These are phyloP conservation scores for Cruciata laevipes DNA, from an alignment of 257 asterid genomes.

Conservation along the genomic window DNA sequence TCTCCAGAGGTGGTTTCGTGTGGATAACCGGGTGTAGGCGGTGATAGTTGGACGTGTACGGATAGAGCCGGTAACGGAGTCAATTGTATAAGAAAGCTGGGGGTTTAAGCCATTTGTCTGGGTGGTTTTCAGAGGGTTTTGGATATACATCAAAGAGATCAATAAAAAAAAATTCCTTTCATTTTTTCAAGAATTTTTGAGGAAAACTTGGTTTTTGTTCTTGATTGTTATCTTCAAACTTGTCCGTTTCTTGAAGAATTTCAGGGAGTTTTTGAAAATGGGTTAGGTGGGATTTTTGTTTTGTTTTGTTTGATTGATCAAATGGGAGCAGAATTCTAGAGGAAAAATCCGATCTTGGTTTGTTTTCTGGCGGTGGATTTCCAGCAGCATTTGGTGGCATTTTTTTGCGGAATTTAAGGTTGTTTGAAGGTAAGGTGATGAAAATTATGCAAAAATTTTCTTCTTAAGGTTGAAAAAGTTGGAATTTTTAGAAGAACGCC, in stretches of 20 bases:
- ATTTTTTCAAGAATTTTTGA: background rate
- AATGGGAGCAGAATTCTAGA: background rate
- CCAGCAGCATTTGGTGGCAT: background rate
- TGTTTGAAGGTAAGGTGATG: constrained; percentile 22
- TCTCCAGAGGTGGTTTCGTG: constrained; percentile 63
- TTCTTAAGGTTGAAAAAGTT: constrained; percentile 7
- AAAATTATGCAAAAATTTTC: background rate
- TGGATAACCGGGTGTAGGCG: constrained; percentile 42
- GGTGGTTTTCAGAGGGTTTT: constrained; percentile 84
- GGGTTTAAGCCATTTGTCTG: constrained; percentile 64
- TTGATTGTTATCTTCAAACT: background rate
- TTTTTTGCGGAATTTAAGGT: background rate
- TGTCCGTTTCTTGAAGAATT: constrained; percentile 5
- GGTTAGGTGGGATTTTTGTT: constrained; percentile 7
- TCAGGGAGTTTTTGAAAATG: constrained; percentile 11
- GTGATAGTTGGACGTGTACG: constrained; percentile 36
- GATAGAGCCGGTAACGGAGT: constrained; percentile 48
- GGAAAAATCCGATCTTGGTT: constrained; percentile 15
- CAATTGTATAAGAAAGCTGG: constrained; percentile 75
- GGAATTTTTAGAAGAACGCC: constrained; percentile 5
- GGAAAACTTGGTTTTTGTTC: background rate
- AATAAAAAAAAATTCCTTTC: background rate
- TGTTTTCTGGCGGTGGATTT: constrained; percentile 4
- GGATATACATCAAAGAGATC: constrained; percentile 4
- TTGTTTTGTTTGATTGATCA: constrained; percentile 14